Percentiles rank a stretch among this genome's conserved stretches.
Evolutionary conservation across 2,329 filamentous ascomycete genomes (phyloP).

Genomic region (Seiridium unicorne): DNA sequence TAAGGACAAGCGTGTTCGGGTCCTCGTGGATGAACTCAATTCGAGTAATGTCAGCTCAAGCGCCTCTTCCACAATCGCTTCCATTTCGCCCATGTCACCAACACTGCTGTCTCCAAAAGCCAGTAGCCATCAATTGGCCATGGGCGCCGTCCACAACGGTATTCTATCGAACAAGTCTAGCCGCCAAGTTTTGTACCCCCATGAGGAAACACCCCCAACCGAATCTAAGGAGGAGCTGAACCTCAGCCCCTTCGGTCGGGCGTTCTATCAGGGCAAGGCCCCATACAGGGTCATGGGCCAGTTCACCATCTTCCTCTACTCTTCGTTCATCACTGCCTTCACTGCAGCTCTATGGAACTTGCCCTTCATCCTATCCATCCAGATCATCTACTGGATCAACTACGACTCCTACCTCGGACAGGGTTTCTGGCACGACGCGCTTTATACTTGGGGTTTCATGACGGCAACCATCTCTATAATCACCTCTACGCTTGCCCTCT

Average conservation of each 20-base stretch:
- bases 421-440: constrained; percentile 21
- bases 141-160: neutral
- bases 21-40: neutral
- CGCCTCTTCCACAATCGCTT: neutral
- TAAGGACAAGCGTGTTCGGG: neutral
- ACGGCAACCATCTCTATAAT: constrained; percentile 38
- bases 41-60: constrained; percentile 2
- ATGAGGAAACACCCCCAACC: neutral
- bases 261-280: constrained; percentile 51
- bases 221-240: neutral
- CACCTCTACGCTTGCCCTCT: constrained; percentile 38
- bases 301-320: constrained; percentile 48
- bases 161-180: constrained; percentile 2
- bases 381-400: constrained; percentile 32
- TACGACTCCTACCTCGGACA: neutral
- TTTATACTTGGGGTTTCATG: constrained; percentile 39
- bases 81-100: neutral
- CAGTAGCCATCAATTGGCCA: neutral
- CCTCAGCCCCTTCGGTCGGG: constrained; percentile 47
- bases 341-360: constrained; percentile 51
- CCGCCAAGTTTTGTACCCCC: neutral
- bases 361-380: constrained; percentile 44
- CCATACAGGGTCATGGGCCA: constrained; percentile 49
- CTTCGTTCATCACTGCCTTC: constrained; percentile 41
- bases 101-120: neutral